Base-by-base conservation (phyloP, 2,329 filamentous ascomycete species). In the Cercospora sp. region DNA sequence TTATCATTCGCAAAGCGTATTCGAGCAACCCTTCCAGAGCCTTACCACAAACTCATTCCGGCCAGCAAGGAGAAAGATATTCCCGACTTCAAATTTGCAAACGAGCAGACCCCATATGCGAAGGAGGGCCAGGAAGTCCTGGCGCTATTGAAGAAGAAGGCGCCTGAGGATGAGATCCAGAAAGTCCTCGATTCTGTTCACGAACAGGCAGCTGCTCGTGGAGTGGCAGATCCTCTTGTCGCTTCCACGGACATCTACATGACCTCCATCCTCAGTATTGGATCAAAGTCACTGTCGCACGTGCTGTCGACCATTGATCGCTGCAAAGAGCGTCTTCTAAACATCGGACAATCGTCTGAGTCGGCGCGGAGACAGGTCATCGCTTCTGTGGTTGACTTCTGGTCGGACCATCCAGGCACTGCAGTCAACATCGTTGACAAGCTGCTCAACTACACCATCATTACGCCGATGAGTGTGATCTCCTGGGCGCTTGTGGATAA, bases 1-100 rank as follows among this genome's bases (percentile, higher is more conserved):
- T 84, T 99, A 60, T 97, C 93, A 76, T 99, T 99, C 79, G 93
- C 95, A 0, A 94, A 97, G 80, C 90, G 95, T 66, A 97, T 99
- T 77, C 94, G 95, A 79, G 94, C 94, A 70, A 98, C 95, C 5
- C 84, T 99, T 7, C 95, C 94, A 1, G 89, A 91, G 63, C 88
- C 90, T 7, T 98, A 97, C 77, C 89, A 94, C 74, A 82, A 84
- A 2, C 82, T 99, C 68, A 94, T 99, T 72, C 87, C 91, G 0
- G 88, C 91, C 63, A 92, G 91, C 72, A 96, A 97, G 78, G 94
- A 98, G 80, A 93, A 95, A 77, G 95, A 99, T 77, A 92, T 91
- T n/a, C 95, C 95, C 0, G 91, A 94, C 69, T 98, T 97, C 83
- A 98, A 98, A 80, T 99, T 91, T 78, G 88, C 88, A 26, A 84